Conservation (phyloP, 1,139 yeast genomes). For the Lodderomyces beijingensis region DNA sequence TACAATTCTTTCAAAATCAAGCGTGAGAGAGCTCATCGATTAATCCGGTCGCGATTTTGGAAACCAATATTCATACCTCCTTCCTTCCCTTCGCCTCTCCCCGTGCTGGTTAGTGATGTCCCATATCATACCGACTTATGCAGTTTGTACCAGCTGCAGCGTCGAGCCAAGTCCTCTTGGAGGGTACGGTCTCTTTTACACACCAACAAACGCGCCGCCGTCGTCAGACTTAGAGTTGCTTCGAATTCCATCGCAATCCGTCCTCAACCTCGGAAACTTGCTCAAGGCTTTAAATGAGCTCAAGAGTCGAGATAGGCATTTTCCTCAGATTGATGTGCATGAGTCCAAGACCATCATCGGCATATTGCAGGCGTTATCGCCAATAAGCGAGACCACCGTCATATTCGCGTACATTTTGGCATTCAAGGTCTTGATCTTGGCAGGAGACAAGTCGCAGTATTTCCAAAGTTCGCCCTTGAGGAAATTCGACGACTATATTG, state of each 20-base stretch:
- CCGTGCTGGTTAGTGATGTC: too few species aligned
- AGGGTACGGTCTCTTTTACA: too few species aligned
- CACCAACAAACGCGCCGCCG: too few species aligned
- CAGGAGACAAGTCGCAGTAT: constrained; percentile 3
- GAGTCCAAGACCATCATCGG: constrained; percentile 20
- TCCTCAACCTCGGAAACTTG: constrained; percentile 28
- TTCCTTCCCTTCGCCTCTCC: too few species aligned
- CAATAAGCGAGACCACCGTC: constrained; percentile 29
- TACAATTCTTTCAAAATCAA: too few species aligned
- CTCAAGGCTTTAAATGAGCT: constrained; percentile 22
- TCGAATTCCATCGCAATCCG: constrained; percentile 28
- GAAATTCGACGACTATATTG: constrained; percentile 21
- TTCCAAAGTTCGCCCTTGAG: constrained; percentile 11
- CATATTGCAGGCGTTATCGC: constrained; percentile 20
- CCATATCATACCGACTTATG: too few species aligned
- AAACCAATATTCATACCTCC: too few species aligned
- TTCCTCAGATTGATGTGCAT: constrained; percentile 10
- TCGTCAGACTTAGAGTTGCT: too few species aligned
- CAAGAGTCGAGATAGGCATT: constrained; percentile 15
- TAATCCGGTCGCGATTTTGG: too few species aligned
- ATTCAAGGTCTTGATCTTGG: constrained; percentile 14
- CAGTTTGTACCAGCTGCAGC: too few species aligned
- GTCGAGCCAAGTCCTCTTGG: too few species aligned
- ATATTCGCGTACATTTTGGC: constrained; percentile 25
- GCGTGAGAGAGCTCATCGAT: too few species aligned